Conservation (phyloP, 2,329 filamentous ascomycete genomes). For the Aspergillus pseudoviridinutans region DNA sequence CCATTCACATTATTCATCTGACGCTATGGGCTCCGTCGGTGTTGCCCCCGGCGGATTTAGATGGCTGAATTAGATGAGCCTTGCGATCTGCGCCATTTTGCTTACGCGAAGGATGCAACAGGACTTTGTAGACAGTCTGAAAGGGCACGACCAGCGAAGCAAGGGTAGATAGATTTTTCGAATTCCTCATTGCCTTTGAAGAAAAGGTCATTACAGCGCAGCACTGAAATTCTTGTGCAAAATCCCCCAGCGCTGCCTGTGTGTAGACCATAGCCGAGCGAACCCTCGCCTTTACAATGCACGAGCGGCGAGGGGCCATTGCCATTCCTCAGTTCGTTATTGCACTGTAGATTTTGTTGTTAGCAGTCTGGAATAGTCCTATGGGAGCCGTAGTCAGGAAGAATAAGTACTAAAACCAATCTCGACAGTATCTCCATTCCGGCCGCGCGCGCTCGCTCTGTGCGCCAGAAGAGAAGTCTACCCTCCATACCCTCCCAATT, state of each 20-base stretch:
- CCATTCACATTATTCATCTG: not conserved
- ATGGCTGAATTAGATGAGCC: slow-evolving; percentile 7
- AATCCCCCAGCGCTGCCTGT: not conserved
- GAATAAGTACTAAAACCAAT: not conserved
- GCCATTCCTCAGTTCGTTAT: not conserved
- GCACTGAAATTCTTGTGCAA: not conserved
- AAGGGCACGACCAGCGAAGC: not conserved
- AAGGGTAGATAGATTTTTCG: not conserved
- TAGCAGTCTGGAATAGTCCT: not conserved
- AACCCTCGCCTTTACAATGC: not conserved
- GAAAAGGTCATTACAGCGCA: not conserved
- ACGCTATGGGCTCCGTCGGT: not conserved
- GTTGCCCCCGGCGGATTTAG: slow-evolving; percentile 2
- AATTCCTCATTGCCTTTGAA: not conserved
- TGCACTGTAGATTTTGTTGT: not conserved
- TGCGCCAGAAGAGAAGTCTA: not conserved
- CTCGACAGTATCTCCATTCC: not conserved
- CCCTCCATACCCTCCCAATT: not conserved
- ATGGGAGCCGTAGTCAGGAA: not conserved
- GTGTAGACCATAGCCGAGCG: not conserved
- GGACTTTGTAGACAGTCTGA: not conserved
- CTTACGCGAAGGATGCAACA: not conserved
- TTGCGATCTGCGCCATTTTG: slow-evolving; percentile 2
- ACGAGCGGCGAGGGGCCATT: not conserved
- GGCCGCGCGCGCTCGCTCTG: not conserved